Percentiles rank a stretch among this genome's conserved stretches.
These are phyloP conservation scores for Trametes sp. DNA, from an alignment of 1,284 basidiomycete species.

Conservation along the genomic window DNA sequence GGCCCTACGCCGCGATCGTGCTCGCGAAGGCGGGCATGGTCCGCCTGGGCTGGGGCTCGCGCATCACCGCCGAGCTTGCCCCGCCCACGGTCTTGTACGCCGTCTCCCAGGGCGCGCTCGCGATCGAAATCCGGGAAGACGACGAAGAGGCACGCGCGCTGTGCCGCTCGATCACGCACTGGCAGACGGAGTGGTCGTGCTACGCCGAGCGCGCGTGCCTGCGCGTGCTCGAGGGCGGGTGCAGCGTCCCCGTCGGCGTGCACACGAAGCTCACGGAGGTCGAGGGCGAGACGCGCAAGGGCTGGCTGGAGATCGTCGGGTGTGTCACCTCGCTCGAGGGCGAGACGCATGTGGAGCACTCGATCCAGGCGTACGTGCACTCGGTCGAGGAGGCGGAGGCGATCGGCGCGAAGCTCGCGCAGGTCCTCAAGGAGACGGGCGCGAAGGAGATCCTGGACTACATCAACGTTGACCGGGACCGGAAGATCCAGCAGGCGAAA, in stretches of 20 bases:
- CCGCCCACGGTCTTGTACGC: conserved; percentile 87
- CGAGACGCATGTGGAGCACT: conserved; percentile 71
- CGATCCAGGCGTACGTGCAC: conserved; percentile 61
- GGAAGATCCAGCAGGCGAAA: conserved; percentile 54
- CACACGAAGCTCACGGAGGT: conserved; percentile 55
- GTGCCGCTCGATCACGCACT: conserved; percentile 75
- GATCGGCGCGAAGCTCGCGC: conserved; percentile 73
- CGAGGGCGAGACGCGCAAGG: conserved; percentile 41
- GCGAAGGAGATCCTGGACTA: conserved; percentile 83
- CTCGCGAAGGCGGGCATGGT: conserved; percentile 94
- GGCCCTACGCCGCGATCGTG: conserved; percentile 90
- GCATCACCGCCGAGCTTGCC: conserved; percentile 81
- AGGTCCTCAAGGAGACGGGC: conserved; percentile 68
- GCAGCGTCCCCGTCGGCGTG: conserved; percentile 96
- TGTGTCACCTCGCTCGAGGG: conserved; percentile 87
- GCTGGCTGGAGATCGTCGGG: conserved; percentile 69
- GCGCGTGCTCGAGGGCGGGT: conserved; percentile 92
- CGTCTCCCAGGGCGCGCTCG: conserved; percentile 95
- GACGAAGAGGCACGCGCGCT: conserved; percentile 71
- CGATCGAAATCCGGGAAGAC: conserved; percentile 83
- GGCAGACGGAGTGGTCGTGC: conserved; percentile 78
- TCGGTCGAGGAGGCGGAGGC: conserved; percentile 69
- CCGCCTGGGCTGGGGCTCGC: conserved; percentile 80
- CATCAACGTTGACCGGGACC: conserved; percentile 72
- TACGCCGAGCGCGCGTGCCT: conserved; percentile 89